phyloP scores from a whole-genome alignment of 2,329 filamentous ascomycete species.

The Akanthomyces dipterigenus region DNA sequence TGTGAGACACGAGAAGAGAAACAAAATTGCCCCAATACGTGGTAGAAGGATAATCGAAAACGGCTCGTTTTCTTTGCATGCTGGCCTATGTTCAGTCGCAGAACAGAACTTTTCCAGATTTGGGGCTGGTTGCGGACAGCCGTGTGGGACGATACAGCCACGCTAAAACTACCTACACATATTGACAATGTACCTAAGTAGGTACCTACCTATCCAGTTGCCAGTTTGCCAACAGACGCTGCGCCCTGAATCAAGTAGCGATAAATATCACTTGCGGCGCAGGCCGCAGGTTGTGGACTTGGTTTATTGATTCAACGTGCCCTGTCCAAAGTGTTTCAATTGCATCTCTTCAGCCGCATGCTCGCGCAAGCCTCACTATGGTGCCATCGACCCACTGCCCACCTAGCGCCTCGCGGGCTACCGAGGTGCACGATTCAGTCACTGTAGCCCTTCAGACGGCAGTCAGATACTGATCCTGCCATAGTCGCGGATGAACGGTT shows the following conservation, averaged over 20 bases:
- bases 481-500: background rate
- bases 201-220: background rate
- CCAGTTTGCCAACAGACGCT: too few species aligned
- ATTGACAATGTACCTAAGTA: too few species aligned
- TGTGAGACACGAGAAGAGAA: background rate
- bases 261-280: too few species aligned
- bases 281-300: too few species aligned
- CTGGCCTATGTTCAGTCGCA: background rate
- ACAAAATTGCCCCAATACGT: background rate
- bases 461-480: background rate
- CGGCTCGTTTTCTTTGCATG: background rate
- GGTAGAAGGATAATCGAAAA: background rate
- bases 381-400: slow-evolving; percentile 5
- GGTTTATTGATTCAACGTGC: background rate
- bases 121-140: background rate
- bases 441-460: background rate
- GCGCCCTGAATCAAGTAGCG: too few species aligned
- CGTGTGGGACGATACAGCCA: too few species aligned
- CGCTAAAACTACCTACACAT: too few species aligned
- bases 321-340: background rate
- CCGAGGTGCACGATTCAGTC: background rate
- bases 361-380: slow-evolving; percentile 7
- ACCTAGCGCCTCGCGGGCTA: background rate
- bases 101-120: background rate
- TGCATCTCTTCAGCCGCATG: background rate